Base-by-base conservation (phyloP, 495 filamentous ascomycete species). In the Hypoxylon rickii region DNA sequence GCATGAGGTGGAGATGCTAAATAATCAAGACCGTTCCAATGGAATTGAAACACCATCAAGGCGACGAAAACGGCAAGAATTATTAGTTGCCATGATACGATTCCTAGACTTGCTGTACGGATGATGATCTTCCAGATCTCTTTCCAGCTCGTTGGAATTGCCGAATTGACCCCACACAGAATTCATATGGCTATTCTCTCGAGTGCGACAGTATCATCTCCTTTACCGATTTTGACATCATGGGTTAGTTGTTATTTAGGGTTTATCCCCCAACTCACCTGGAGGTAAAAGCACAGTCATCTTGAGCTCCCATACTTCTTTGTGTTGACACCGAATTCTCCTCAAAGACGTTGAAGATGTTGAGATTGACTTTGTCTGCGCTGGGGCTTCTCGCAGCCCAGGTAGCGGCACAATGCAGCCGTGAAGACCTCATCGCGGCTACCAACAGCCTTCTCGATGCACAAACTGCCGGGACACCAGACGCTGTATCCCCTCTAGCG, bases 361-460 rank as follows among this genome's bases (percentile, higher is more conserved):
- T 54, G 34, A 51, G 46, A 53, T 51, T 68, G 17, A 19, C 65
- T 16, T 19, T 64, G 24, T 36, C 58, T 32, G 57, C 53, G 16
- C 38, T 52, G 21, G 45, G 61, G 53, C 43, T 67, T n/a, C 24
- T 65, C 18, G 62, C 65, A 19, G 43, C 33, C 22, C 48, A 58
- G 10, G 55, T 33, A 0, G 44, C 51, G 1, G 67, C 67, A 20
- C 64, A 67, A 47, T 77, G 75, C 61, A 72, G 65, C 5, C 71
- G 73, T 17, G 73, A 71, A 34, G 56, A 64, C 44, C 77, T 81
- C 47, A 63, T 70, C 16, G 64, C 65, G 19, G 59, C 60, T 8
- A 73, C 77, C 2, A 69, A 75, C 43, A 65, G 60, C 51, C 71
- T 77, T 39, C 47, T 82, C n/a, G 66, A 66, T 7, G 76, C 79